Percentiles rank a stretch among this genome's conserved stretches.
These are phyloP conservation scores for Suillus sp. DNA, from an alignment of 768 basidiomycete species.

Conservation along the genomic window DNA sequence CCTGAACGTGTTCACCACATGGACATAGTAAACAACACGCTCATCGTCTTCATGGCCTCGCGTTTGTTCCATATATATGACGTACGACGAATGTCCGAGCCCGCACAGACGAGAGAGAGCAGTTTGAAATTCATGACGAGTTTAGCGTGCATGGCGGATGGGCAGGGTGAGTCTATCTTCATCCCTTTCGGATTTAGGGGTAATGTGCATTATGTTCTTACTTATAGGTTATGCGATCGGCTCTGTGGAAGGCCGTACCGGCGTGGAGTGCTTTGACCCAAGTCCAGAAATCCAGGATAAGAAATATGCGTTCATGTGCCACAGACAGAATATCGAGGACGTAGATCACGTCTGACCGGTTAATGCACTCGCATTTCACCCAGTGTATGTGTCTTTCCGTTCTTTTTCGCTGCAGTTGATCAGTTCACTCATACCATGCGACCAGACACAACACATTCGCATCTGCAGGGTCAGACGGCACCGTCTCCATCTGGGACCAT, in stretches of 20 bases:
- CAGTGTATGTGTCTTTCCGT: slow-evolving; percentile 50
- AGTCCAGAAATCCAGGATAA: slow-evolving; percentile 74
- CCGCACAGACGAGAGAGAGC: slow-evolving; percentile 83
- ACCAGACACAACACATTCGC: slow-evolving; percentile 89
- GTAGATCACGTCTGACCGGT: slow-evolving; percentile 98
- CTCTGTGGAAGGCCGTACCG: slow-evolving; percentile 94
- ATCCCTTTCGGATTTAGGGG: slow-evolving; percentile 3
- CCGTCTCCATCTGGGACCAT: slow-evolving; percentile 97
- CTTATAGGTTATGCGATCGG: slow-evolving; percentile 84
- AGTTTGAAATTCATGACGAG: slow-evolving; percentile 96
- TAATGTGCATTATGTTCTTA: slow-evolving; percentile 7
- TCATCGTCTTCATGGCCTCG: slow-evolving; percentile 93
- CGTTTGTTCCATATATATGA: slow-evolving; percentile 90
- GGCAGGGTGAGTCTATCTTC: slow-evolving; percentile 61
- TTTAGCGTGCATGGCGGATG: slow-evolving; percentile 90
- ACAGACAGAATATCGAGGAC: slow-evolving; percentile 85
- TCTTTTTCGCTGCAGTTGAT: slow-evolving; percentile 3
- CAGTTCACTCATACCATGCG: background rate
- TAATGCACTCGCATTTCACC: slow-evolving; percentile 93
- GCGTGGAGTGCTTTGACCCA: slow-evolving; percentile 95
- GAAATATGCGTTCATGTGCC: slow-evolving; percentile 91
- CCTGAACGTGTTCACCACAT: slow-evolving; percentile 88
- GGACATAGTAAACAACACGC: slow-evolving; percentile 72
- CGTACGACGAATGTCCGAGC: slow-evolving; percentile 72
- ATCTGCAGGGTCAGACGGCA: slow-evolving; percentile 91